Evolutionary conservation across 257 asterid species (phyloP).

Genomic region (Nicotiana noctiflora): DNA sequence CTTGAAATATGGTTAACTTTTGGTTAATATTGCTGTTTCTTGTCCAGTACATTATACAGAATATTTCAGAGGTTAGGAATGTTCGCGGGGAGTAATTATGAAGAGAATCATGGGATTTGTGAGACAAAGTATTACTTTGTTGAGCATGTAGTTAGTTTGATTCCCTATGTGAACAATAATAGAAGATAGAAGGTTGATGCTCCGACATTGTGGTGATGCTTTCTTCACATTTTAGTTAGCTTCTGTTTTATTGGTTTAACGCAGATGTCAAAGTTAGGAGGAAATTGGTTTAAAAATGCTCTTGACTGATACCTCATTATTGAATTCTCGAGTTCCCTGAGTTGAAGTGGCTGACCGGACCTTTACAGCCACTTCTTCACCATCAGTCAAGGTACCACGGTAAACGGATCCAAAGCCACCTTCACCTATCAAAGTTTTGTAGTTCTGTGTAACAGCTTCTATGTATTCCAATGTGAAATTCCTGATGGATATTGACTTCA

Average conservation of each 20-base stretch:
- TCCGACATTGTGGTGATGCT: not conserved
- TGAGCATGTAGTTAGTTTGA: not conserved
- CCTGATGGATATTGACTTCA: constrained; percentile 45
- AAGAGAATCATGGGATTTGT: not conserved
- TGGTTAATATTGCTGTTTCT: not conserved
- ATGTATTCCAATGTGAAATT: constrained; percentile 52
- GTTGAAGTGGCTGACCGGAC: constrained; percentile 87
- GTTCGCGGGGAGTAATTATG: not conserved
- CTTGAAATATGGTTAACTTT: not conserved
- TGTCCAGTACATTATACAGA: not conserved
- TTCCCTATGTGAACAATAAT: not conserved
- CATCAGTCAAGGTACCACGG: constrained; percentile 68
- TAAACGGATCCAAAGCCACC: constrained; percentile 90
- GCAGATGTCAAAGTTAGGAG: not conserved
- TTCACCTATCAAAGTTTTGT: constrained; percentile 81
- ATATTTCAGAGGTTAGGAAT: not conserved
- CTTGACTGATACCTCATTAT: constrained; percentile 54
- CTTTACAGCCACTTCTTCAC: constrained; percentile 87
- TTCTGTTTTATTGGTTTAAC: not conserved
- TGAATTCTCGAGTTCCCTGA: constrained; percentile 84
- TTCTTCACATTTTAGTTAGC: constrained; percentile 5
- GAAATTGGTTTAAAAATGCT: not conserved
- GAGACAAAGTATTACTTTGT: not conserved
- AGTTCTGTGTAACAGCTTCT: constrained; percentile 53
- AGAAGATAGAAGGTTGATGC: not conserved